These are phyloP conservation scores for Psilocybe azurescens DNA, from an alignment of 768 basidiomycete genomes.

Conservation along the genomic window DNA sequence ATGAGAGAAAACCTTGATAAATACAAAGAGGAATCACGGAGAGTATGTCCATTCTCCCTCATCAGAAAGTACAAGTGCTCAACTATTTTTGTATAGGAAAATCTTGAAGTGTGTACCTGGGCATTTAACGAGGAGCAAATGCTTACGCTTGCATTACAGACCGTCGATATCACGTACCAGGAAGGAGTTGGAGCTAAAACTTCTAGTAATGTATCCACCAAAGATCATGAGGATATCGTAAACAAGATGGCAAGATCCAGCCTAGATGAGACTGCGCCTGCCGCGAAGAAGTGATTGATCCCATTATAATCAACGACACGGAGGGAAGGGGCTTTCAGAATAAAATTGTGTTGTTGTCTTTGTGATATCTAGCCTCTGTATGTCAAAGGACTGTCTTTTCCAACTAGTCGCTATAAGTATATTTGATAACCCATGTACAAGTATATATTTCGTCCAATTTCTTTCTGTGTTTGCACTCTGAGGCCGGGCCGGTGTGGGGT, in stretches of 20 bases:
- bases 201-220: constrained; percentile 28
- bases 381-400: background rate
- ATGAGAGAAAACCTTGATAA: constrained; percentile 64
- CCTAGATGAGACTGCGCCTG: constrained; percentile 16
- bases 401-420: background rate
- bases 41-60: constrained; percentile 26
- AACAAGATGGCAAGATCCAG: constrained; percentile 36
- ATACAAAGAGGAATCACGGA: constrained; percentile 85
- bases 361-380: background rate
- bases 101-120: constrained; percentile 23
- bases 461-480: background rate
- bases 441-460: background rate
- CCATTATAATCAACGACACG: background rate
- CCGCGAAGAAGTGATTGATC: background rate
- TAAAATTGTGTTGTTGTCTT: background rate
- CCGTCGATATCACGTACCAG: constrained; percentile 54
- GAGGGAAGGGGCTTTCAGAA: too few species aligned
- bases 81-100: constrained; percentile 18
- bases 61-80: background rate
- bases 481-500: background rate
- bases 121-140: constrained; percentile 10
- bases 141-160: constrained; percentile 27
- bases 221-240: constrained; percentile 28
- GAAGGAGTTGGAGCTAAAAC: constrained; percentile 34
- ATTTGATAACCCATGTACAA: background rate